These are phyloP conservation scores for Hyaloscypha bicolor DNA, from an alignment of 495 filamentous ascomycete species.

Conservation along the genomic window DNA sequence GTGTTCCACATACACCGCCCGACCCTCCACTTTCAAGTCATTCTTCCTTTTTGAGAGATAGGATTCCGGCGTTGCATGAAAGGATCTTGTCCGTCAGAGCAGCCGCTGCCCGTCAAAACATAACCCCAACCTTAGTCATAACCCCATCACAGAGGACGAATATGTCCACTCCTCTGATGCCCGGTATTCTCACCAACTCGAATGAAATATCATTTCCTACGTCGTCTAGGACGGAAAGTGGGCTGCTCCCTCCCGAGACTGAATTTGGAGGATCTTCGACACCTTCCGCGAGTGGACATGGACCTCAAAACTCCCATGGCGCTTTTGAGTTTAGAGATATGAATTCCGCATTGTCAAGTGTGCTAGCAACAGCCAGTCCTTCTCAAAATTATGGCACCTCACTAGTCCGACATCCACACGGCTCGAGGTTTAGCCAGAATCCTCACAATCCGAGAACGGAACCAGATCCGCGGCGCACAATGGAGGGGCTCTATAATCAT, in stretches of 20 bases:
- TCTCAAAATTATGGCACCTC: constrained; percentile 10
- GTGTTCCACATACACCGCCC: not conserved
- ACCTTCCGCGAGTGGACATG: constrained; percentile 5
- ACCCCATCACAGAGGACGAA: constrained; percentile 7
- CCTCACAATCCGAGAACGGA: not conserved
- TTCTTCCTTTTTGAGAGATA: constrained; percentile 18
- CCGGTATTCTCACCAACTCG: constrained; percentile 3
- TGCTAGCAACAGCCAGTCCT: constrained; percentile 8
- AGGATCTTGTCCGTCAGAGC: constrained; percentile 8
- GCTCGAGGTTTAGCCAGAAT: constrained; percentile 9
- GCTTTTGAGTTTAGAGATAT: constrained; percentile 17
- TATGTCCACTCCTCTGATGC: not conserved
- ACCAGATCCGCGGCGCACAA: constrained; percentile 7
- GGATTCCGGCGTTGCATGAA: constrained; percentile 14
- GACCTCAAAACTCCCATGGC: not conserved
- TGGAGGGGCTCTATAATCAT: constrained; percentile 11
- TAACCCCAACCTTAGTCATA: constrained; percentile 11
- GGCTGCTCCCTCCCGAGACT: not conserved
- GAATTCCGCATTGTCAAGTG: constrained; percentile 10
- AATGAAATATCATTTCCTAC: constrained; percentile 2
- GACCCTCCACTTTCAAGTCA: constrained; percentile 3
- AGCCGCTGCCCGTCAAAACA: constrained; percentile 8
- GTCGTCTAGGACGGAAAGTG: not conserved
- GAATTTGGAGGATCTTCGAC: not conserved
- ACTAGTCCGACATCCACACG: constrained; percentile 1